Conservation (phyloP, 1,139 yeast genomes). For the Taphrina confusa region DNA sequence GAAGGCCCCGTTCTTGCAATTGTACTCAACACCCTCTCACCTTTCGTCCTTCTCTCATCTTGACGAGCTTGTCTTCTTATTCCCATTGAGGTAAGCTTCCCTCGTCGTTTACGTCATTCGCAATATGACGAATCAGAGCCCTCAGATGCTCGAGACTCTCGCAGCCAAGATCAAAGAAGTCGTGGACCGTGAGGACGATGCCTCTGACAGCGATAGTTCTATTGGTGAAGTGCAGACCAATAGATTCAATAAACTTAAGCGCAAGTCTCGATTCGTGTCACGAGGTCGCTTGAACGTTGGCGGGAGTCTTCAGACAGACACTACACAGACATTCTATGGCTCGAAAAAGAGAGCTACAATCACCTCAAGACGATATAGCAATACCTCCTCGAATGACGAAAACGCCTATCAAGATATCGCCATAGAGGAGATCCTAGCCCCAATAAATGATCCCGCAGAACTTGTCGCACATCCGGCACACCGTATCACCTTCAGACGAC, state of each 20-base stretch:
- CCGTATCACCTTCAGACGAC: constrained; percentile 24
- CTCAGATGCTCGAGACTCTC: constrained; percentile 18
- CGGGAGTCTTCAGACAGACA: constrained; percentile 23
- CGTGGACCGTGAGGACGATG: constrained; percentile 25
- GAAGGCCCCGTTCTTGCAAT: too few species aligned
- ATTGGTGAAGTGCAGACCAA: constrained; percentile 31
- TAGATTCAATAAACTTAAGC: constrained; percentile 34
- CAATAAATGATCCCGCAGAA: constrained; percentile 35
- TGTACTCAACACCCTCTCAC: too few species aligned
- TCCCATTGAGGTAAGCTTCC: too few species aligned
- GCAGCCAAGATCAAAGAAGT: constrained; percentile 14
- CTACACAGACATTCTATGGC: constrained; percentile 9
- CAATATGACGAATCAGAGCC: constrained; percentile 1
- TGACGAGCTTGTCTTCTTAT: too few species aligned
- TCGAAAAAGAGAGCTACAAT: constrained; percentile 8
- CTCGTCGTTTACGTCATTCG: too few species aligned
- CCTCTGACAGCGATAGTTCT: constrained; percentile 28
- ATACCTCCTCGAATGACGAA: constrained; percentile 22
- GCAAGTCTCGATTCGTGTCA: constrained; percentile 33
- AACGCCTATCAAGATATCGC: constrained; percentile 34
- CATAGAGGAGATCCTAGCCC: constrained; percentile 34
- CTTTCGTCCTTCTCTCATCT: too few species aligned
- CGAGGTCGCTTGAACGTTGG: constrained; percentile 27
- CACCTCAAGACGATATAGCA: neutral
- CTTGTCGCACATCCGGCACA: constrained; percentile 25